Evolutionary conservation across 306 rosid genomes (phyloP), one percentile per base, ranked within the genome.

Genomic region (Cicer cuneatum): DNA sequence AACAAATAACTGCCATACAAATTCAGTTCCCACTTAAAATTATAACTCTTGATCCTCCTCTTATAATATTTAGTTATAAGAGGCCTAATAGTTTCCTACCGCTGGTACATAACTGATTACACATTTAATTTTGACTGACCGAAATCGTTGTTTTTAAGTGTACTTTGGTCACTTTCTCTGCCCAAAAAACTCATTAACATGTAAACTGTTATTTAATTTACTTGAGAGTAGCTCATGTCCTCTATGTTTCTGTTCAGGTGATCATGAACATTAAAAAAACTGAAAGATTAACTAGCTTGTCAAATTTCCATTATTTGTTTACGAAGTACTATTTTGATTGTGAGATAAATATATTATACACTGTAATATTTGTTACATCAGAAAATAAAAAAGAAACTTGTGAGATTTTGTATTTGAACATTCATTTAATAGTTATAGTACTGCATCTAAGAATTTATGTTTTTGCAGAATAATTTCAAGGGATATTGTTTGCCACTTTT

Each of bases 181-280:
- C 64, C 72, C 24, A 13, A 18, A 35, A 53, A 19, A 53, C 41
- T 15, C 46, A 40, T 1, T 7, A 35, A 65, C 71, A 47, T 66
- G 8, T 19, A 66, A 64, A 66, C 57, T 57, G 45, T 14, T 45
- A 79, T 65, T 48, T 56, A 47, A 53, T 66, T 73, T 73, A 66
- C 56, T 13, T 66, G 7, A 41, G 79, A 56, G 54, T 72, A 42
- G 61, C 38, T 38, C 12, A 38, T 16, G 5, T 46, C 72, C 52
- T 16, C 73, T 13, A 9, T 72, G 19, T 48, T 56, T 47, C 69
- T 66, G 42, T 39, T 79, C 42, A 42, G 58, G 66, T 39, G 68
- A 35, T 64, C 37, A 35, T 8, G 38, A 43, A 72, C 37, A 5
- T 9, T 47, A 9, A 39, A 35, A 74, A 48, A 37, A 5, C 63